Base-by-base conservation (phyloP, 306 rosid genomes). In the Neltuma alba region DNA sequence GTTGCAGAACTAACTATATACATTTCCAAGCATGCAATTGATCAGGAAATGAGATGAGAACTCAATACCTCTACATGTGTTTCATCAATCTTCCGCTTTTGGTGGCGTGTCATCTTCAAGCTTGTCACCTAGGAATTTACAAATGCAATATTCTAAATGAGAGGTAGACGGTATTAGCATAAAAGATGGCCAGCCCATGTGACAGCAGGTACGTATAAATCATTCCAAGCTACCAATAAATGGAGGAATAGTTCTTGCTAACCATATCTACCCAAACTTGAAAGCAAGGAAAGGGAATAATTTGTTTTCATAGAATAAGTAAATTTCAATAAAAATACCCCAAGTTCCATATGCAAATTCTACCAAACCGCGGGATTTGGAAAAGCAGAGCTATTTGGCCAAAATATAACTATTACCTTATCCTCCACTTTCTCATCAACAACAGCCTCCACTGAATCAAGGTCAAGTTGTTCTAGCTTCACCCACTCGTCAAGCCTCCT, bases 401-500 rank as follows among this genome's bases (percentile, higher is more conserved):
- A 79, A 41, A 67, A 60, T 33, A 54, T 14, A 70, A 58, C 21
- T 20, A 77, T 76, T 83, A 91, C 99, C 98, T 96, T 91, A 86
- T 93, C 99, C 86, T 96, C 99, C 76, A 96, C 99, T 90, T 96
- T 96, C 89, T 96, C 99, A 91, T 96, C 99, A 79, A 96, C 96
- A 83, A 90, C 96, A 37, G 96, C 87, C 88, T 93, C 97, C 70
- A 93, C 99, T 36, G 98, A 96, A 67, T 90, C 90, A 80, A 96
- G 99, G 85, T 96, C 98, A 72, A 96, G 97, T 72, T 91, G 99
- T 14, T 96, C 98, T 82, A 93, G 96, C 89, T 96, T 93, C 87
- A 93, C 99, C 99, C 99, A 96, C 82, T 93, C 99, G 82, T 96
- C 98, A 83, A 96, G 99, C 90, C 99, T 93, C 87, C 99, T 90